Evolutionary conservation across 1,284 basidiomycete genomes (phyloP).

Genomic region (Ganoderma sinense): DNA sequence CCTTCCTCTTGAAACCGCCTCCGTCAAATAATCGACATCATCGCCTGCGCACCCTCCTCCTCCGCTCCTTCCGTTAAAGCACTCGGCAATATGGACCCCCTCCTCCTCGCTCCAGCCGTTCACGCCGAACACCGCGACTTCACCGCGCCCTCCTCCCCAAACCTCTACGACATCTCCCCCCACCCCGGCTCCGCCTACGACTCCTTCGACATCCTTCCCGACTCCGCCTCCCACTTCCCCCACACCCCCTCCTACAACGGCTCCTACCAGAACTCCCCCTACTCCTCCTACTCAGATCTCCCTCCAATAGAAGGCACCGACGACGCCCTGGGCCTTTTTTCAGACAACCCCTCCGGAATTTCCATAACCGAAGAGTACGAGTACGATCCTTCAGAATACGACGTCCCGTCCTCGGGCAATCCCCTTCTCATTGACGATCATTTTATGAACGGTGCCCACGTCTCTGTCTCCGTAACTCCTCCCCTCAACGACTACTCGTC

Average conservation of each 20-base stretch:
- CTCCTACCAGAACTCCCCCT: constrained; percentile 72
- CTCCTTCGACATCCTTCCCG: constrained; percentile 43
- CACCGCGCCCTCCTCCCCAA: constrained; percentile 32
- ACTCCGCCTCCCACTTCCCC: constrained; percentile 44
- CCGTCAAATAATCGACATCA: constrained; percentile 39
- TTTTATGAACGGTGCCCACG: constrained; percentile 52
- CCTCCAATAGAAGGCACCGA: constrained; percentile 57
- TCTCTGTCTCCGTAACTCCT: constrained; percentile 50
- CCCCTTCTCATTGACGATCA: constrained; percentile 67
- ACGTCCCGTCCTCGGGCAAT: constrained; percentile 56
- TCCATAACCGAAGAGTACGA: constrained; percentile 59
- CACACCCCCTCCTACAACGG: constrained; percentile 62
- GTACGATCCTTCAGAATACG: constrained; percentile 76
- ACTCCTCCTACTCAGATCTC: constrained; percentile 70
- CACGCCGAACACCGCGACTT: constrained; percentile 36
- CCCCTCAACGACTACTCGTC: constrained; percentile 47
- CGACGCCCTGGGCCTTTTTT: constrained; percentile 49
- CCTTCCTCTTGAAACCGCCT: constrained; percentile 31
- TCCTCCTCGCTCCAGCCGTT: constrained; percentile 35
- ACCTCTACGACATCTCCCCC: constrained; percentile 37
- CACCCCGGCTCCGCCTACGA: constrained; percentile 43
- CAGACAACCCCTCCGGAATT: constrained; percentile 45
- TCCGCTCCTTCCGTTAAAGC: constrained; percentile 34
- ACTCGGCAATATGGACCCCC: constrained; percentile 35
- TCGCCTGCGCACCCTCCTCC: constrained; percentile 31